phyloP scores from a whole-genome alignment of 1,284 basidiomycete genomes.

The Quambalaria eucalypti region DNA sequence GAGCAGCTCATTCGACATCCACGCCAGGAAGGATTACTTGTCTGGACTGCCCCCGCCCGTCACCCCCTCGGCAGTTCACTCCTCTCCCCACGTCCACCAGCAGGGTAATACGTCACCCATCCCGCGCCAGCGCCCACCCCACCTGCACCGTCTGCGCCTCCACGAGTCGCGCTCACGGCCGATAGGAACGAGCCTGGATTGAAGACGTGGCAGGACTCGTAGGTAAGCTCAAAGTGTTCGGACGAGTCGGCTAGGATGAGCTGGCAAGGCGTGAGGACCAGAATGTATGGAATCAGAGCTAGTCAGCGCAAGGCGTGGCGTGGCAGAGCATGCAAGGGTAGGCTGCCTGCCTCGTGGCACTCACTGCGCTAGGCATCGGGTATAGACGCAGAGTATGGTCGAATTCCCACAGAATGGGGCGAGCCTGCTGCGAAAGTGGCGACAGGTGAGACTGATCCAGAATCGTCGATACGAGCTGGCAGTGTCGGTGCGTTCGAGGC shows the following conservation, averaged over 20 bases:
- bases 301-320: neutral
- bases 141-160: neutral
- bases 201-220: conserved; percentile 96
- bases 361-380: conserved; percentile 81
- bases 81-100: conserved; percentile 36
- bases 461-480: conserved; percentile 42
- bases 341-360: conserved; percentile 28
- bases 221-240: conserved; percentile 89
- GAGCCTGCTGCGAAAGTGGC: conserved; percentile 65
- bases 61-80: conserved; percentile 11
- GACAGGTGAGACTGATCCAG: conserved; percentile 58
- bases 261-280: conserved; percentile 49
- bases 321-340: neutral
- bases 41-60: no score
- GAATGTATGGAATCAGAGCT: neutral
- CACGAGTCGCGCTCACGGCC: conserved; percentile 22
- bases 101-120: conserved; percentile 48
- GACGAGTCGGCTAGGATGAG: conserved; percentile 94
- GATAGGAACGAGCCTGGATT: conserved; percentile 64
- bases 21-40: no score
- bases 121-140: conserved; percentile 3
- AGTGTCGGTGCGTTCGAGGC: neutral
- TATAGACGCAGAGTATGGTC: conserved; percentile 88
- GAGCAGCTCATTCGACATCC: no score
- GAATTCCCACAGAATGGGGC: conserved; percentile 80